phyloP scores from a whole-genome alignment of 1,139 yeast genomes.

The Pneumocystis carinii region DNA sequence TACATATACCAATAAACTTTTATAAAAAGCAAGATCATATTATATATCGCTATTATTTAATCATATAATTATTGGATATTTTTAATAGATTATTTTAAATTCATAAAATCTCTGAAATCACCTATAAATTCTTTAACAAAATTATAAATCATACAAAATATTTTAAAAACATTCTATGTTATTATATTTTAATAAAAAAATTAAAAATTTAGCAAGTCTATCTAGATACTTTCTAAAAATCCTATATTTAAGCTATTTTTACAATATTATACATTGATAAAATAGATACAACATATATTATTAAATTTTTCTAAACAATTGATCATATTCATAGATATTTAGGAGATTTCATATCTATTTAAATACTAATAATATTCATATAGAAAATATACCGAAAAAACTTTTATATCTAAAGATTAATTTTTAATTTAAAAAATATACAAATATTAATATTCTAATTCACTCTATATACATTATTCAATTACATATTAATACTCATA shows the following conservation, averaged over 20 bases:
- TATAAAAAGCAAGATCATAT: neutral
- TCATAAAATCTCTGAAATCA: neutral
- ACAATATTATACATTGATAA: neutral
- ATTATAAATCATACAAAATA: neutral
- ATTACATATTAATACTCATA: neutral
- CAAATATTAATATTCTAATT: neutral
- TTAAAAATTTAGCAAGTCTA: neutral
- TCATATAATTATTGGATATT: neutral
- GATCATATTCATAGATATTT: neutral
- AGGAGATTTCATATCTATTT: no score
- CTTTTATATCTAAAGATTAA: neutral
- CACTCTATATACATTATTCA: neutral
- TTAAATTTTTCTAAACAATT: neutral
- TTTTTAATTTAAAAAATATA: neutral
- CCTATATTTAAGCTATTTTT: neutral
- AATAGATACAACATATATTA: neutral
- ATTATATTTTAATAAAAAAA: neutral
- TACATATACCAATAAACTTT: neutral
- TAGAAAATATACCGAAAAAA: no score
- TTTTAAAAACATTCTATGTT: neutral
- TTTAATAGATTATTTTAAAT: neutral
- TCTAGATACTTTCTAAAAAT: neutral
- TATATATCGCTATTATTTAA: neutral
- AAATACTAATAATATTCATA: no score
- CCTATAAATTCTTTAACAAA: neutral